Evolutionary conservation across 345 rosid genomes (phyloP).

Genomic region (Gossypium mustelinum): DNA sequence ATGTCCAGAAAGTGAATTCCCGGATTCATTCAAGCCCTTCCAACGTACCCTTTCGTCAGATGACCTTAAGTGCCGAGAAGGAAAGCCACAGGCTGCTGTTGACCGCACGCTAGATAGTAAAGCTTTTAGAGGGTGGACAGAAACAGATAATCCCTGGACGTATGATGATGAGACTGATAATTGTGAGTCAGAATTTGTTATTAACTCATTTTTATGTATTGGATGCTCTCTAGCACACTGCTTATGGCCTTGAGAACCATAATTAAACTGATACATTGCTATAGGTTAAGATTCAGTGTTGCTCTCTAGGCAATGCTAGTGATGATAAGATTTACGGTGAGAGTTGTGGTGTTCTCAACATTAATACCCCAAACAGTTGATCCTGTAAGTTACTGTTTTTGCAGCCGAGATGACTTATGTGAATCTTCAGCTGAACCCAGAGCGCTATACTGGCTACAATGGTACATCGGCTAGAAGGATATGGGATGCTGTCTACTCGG

Average conservation of each 20-base stretch:
- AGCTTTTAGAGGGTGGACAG: constrained; percentile 86
- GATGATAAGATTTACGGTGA: background rate
- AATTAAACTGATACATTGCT: background rate
- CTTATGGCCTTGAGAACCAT: background rate
- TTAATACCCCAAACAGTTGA: constrained; percentile 6
- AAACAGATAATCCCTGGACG: constrained; percentile 94
- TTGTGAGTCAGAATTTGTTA: constrained; percentile 39
- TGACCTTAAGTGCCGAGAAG: constrained; percentile 82
- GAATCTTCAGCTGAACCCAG: constrained; percentile 84
- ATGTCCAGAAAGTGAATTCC: constrained; percentile 91
- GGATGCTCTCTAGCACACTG: background rate
- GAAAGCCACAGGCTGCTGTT: constrained; percentile 83
- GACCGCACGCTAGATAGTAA: constrained; percentile 74
- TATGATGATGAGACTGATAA: constrained; percentile 91
- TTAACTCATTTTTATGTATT: background rate
- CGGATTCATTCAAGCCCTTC: constrained; percentile 59
- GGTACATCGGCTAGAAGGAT: constrained; percentile 95
- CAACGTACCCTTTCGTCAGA: constrained; percentile 49
- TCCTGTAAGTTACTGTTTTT: constrained; percentile 15
- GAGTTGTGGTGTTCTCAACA: background rate
- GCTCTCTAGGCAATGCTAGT: background rate
- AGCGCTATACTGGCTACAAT: constrained; percentile 79
- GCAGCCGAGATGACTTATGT: constrained; percentile 91
- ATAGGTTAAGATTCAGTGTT: constrained; percentile 5
- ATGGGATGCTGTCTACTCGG: constrained; percentile 93